Evolutionary conservation across 1,139 yeast genomes (phyloP), one percentile per base, ranked within the genome.

Genomic region (Candida frijolesensis): DNA sequence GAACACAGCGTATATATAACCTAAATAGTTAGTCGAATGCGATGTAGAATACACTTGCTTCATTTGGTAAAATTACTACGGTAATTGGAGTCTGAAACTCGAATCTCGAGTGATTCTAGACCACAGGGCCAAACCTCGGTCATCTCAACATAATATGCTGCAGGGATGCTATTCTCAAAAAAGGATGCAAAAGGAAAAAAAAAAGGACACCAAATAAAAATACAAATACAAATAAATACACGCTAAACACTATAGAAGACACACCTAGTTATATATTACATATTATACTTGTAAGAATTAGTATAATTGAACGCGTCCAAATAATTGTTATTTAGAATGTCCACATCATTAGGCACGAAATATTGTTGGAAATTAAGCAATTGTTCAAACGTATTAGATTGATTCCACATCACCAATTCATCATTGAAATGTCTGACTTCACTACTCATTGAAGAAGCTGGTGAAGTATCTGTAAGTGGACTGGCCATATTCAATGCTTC

Each of bases 271-370:
- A 58, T 57, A 22, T 29, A 11, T 6, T 54, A 57, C 3, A 46
- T 54, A 32, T 61, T 61, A 41, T 58, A 32, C 9, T 60, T 54
- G 44, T 57, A 54, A 33, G 59, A 59, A n/a, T 62, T 42, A 45
- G 60, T 62, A 32, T 57, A 58, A 37, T 56, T 53, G 4, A 54
- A 51, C 27, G 58, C 52, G 3, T 66, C 65, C 16, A 61, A 47
- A 39, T 59, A 54, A 33, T 48, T 53, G 1, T 49, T 25, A 19
- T 60, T 58, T n/a, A 66, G 34, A 18, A 53, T 29, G 33, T 56
- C 53, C 16, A 44, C 35, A 29, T 44, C 46, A 37, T 44, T 44
- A 44, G 55, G 55, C 11, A 52, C 52, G 37, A 54, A 54, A 32
- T 45, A 52, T 46, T 52, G 55, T 49, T 54, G 57, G 30, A 54